These are phyloP conservation scores for Eucalyptus sp. DNA, from an alignment of 345 rosid species.

Conservation along the genomic window DNA sequence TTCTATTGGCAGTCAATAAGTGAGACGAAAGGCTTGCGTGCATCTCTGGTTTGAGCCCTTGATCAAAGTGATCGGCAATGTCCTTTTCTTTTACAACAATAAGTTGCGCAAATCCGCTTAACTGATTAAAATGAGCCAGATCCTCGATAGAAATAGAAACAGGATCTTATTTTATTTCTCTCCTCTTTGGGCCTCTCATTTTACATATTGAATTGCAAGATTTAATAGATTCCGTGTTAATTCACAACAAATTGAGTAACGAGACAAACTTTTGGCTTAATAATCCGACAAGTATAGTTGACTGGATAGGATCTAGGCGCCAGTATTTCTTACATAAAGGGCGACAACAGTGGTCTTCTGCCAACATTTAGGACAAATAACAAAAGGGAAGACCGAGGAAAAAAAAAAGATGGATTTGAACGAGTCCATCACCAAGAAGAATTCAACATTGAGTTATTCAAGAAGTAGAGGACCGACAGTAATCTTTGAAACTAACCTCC, in stretches of 20 bases:
- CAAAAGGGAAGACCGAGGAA: neutral
- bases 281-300: neutral
- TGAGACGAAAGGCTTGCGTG: neutral
- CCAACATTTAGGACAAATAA: neutral
- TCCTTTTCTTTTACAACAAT: neutral
- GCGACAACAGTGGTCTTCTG: neutral
- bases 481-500: neutral
- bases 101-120: neutral
- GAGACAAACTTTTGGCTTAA: neutral
- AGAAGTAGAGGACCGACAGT: neutral
- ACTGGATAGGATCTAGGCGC: neutral
- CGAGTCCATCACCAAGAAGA: neutral
- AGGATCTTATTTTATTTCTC: neutral
- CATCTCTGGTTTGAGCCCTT: neutral
- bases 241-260: neutral
- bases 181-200: neutral
- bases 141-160: neutral
- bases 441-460: neutral
- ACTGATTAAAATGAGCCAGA: neutral
- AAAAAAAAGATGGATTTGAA: neutral
- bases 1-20: neutral
- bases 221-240: neutral
- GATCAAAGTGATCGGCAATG: neutral
- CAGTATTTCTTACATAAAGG: neutral
- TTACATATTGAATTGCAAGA: neutral